These are phyloP conservation scores for Millerozyma acaciae DNA, from an alignment of 805 yeast genomes.

Conservation along the genomic window DNA sequence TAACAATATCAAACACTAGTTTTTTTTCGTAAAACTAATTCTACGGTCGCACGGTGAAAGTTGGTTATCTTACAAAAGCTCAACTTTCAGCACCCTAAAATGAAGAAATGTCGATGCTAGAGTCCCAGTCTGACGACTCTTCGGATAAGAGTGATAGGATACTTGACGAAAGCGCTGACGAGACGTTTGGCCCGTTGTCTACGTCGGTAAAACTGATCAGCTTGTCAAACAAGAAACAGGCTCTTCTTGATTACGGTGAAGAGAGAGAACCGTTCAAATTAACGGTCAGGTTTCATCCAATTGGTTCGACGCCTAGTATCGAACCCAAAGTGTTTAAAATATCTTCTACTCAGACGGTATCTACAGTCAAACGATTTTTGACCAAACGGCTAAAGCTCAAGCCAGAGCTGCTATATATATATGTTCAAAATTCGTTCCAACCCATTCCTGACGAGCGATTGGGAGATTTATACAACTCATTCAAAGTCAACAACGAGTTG, in stretches of 20 bases:
- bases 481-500: constrained; percentile 32
- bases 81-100: neutral
- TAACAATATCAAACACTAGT: no score
- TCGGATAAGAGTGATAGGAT: constrained; percentile 3
- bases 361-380: constrained; percentile 44
- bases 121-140: constrained; percentile 9
- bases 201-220: constrained; percentile 14
- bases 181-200: constrained; percentile 15
- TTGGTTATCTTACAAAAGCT: no score
- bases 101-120: constrained; percentile 7
- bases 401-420: constrained; percentile 23
- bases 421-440: constrained; percentile 38
- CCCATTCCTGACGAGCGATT: constrained; percentile 39
- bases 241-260: constrained; percentile 7
- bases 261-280: constrained; percentile 23
- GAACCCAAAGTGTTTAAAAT: constrained; percentile 50
- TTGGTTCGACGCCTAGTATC: constrained; percentile 53
- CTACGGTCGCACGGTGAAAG: no score
- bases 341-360: constrained; percentile 43
- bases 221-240: constrained; percentile 9
- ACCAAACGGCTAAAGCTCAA: constrained; percentile 32
- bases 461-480: constrained; percentile 27
- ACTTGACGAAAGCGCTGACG: constrained; percentile 7
- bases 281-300: constrained; percentile 53
- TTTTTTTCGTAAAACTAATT: no score